phyloP scores from a whole-genome alignment of 306 rosid species.

The Begonia masoniana region DNA sequence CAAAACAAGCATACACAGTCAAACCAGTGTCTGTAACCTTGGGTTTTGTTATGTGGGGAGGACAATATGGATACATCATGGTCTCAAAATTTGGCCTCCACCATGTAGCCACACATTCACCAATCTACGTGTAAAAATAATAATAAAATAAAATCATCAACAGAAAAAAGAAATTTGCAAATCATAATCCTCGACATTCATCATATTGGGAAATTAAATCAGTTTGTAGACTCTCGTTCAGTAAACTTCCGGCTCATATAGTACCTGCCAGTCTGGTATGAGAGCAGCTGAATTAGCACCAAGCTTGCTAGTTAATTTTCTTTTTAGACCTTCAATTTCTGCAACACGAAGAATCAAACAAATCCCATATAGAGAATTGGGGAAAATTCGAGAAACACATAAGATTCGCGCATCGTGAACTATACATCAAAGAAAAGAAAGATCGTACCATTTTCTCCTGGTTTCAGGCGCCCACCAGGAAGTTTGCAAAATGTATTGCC shows the following conservation, averaged over 20 bases:
- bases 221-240: too few species aligned
- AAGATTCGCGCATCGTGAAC: too few species aligned
- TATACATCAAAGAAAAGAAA: slow-evolving; percentile 2
- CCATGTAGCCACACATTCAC: slow-evolving; percentile 98
- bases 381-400: too few species aligned
- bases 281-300: slow-evolving; percentile 74
- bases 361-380: neutral
- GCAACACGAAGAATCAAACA: neutral
- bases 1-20: neutral
- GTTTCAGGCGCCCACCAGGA: slow-evolving; percentile 97
- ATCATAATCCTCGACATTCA: too few species aligned
- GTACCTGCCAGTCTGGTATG: slow-evolving; percentile 90
- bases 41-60: slow-evolving; percentile 96
- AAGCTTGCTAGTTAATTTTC: slow-evolving; percentile 95
- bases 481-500: slow-evolving; percentile 98
- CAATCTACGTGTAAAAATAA: slow-evolving; percentile 40
- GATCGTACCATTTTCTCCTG: slow-evolving; percentile 86
- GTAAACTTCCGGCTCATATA: too few species aligned
- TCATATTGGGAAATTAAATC: too few species aligned
- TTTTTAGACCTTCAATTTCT: slow-evolving; percentile 91
- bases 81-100: slow-evolving; percentile 99
- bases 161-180: too few species aligned
- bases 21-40: slow-evolving; percentile 36
- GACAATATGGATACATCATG: slow-evolving; percentile 96
- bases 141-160: too few species aligned